These are phyloP conservation scores for Suhomyces guaymorum DNA, from an alignment of 1,139 yeast species.

Conservation along the genomic window DNA sequence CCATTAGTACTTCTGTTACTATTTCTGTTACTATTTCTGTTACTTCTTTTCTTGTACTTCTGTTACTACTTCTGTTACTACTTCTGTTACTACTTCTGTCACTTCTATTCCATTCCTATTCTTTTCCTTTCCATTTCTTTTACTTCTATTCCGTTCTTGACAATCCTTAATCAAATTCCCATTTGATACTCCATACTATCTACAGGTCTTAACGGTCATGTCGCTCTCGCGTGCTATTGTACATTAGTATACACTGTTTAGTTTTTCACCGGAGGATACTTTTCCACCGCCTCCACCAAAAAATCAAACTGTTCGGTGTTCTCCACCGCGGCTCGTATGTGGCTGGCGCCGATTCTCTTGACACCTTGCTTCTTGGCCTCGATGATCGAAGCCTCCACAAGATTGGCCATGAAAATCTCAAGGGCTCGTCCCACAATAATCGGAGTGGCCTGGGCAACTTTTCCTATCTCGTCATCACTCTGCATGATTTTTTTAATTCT, in stretches of 20 bases:
- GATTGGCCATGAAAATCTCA: constrained; percentile 85
- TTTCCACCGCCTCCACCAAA: constrained; percentile 69
- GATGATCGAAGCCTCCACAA: constrained; percentile 80
- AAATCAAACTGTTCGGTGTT: constrained; percentile 91
- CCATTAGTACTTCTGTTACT: no score
- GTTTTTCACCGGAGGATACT: constrained; percentile 50
- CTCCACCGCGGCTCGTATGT: constrained; percentile 80
- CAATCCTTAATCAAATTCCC: no score
- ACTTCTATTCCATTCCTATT: no score
- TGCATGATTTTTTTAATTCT: constrained; percentile 96
- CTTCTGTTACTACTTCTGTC: no score
- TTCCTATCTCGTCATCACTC: constrained; percentile 96
- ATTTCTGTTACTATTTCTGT: no score
- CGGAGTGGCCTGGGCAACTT: constrained; percentile 98
- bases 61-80: no score
- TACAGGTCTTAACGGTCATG: no score
- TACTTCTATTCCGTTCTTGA: no score
- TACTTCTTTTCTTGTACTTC: no score
- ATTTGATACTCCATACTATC: no score
- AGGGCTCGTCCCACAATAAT: constrained; percentile 93
- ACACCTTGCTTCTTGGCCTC: constrained; percentile 78
- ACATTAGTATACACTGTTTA: constrained; percentile 8
- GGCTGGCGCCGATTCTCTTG: constrained; percentile 80
- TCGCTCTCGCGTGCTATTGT: constrained; percentile 1
- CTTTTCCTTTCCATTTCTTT: no score